A percentile compares a stretch with the other conserved stretches of the same genome.
Conservation (phyloP, 192 early-diverging fungal genomes). For the Dissophora globulifera region DNA sequence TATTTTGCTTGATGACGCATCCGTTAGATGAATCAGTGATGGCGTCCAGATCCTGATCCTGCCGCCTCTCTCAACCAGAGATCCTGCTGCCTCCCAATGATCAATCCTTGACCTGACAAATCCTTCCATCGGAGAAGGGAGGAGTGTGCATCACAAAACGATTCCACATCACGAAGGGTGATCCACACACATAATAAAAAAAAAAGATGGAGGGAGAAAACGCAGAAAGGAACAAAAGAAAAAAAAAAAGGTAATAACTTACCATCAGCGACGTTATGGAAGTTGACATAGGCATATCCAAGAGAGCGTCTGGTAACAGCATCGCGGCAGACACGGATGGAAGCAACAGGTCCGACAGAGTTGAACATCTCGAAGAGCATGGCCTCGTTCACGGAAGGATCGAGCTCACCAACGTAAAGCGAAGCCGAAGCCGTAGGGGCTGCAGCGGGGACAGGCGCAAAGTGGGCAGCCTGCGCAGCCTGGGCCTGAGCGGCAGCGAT, state of each 20-base stretch:
- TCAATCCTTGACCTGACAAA: too few relatives aligned
- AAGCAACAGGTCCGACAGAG: constrained; percentile 93
- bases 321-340: constrained; percentile 98
- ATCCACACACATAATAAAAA: background rate
- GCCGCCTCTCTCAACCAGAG: too few relatives aligned
- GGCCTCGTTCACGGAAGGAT: constrained; percentile 96
- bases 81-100: too few relatives aligned
- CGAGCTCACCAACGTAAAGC: constrained; percentile 98
- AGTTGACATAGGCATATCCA: constrained; percentile 99
- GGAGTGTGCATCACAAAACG: too few relatives aligned
- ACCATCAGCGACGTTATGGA: constrained; percentile 88
- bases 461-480: constrained; percentile 57
- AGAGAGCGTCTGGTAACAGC: constrained; percentile 95
- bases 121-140: too few relatives aligned
- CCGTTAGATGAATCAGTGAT: too few relatives aligned
- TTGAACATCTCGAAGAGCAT: constrained; percentile 98
- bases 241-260: constrained; percentile 26
- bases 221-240: constrained; percentile 9
- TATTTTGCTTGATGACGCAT: too few relatives aligned
- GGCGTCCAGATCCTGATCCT: too few relatives aligned
- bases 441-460: constrained; percentile 49
- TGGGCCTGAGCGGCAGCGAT: constrained; percentile 61
- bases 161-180: background rate
- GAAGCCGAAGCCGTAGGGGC: constrained; percentile 73
- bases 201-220: background rate